phyloP scores from a whole-genome alignment of 805 yeast species.

The Candida succiphila region DNA sequence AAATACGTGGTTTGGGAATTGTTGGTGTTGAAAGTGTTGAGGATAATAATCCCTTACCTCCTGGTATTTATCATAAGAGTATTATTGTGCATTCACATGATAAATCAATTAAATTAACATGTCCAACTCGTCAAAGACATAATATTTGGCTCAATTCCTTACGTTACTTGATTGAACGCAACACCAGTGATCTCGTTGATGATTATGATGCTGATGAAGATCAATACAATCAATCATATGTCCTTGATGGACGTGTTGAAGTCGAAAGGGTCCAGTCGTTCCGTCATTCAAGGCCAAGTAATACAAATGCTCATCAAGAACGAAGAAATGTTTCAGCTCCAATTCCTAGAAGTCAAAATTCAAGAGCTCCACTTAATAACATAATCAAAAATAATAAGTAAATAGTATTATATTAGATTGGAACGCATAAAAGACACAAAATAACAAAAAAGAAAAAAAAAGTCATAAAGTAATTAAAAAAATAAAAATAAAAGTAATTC shows the following conservation, averaged over 20 bases:
- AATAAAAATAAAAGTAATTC: conserved; percentile 1
- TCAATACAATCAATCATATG: conserved; percentile 18
- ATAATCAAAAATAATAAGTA: not conserved
- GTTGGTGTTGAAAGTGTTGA: conserved; percentile 68
- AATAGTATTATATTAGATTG: not conserved
- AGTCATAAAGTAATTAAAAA: not conserved
- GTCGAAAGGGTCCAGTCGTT: conserved; percentile 18
- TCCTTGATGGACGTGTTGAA: conserved; percentile 17
- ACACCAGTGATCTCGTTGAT: conserved; percentile 44
- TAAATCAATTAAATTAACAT: conserved; percentile 66
- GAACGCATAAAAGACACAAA: not conserved
- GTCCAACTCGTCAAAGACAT: conserved; percentile 81
- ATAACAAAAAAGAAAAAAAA: not conserved
- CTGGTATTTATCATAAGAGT: conserved; percentile 80
- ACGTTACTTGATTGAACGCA: conserved; percentile 61
- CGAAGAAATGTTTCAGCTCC: conserved; percentile 7
- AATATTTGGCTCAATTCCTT: conserved; percentile 86
- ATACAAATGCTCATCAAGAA: conserved; percentile 2
- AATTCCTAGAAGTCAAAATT: conserved; percentile 7
- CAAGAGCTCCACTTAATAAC: no score
- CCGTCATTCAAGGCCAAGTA: conserved; percentile 18
- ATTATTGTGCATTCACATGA: conserved; percentile 60
- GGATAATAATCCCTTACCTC: conserved; percentile 81
- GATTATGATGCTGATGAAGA: conserved; percentile 36
- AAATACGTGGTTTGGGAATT: conserved; percentile 75